phyloP scores from a whole-genome alignment of 495 filamentous ascomycete species.

The Astrothelium subdiscretum region DNA sequence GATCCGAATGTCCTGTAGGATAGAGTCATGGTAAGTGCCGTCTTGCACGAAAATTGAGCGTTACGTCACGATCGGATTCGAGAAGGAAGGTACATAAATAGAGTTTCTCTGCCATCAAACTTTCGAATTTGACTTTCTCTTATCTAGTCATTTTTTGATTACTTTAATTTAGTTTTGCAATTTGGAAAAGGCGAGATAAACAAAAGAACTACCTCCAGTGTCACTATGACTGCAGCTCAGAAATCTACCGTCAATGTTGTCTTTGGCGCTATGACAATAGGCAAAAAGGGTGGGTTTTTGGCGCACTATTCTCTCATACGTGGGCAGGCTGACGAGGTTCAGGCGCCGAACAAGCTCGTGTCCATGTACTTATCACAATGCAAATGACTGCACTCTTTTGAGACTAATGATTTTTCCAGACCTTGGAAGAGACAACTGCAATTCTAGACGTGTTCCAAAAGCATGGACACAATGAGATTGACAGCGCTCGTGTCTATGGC shows the following conservation, averaged over 20 bases:
- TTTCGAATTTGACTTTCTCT: too few relatives aligned
- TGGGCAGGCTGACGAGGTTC: neutral
- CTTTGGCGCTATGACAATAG: conserved; percentile 26
- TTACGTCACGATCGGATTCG: too few relatives aligned
- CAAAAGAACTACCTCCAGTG: neutral
- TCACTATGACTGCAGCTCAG: neutral
- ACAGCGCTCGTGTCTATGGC: conserved; percentile 36
- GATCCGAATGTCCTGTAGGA: too few relatives aligned
- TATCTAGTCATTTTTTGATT: too few relatives aligned
- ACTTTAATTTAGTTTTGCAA: too few relatives aligned
- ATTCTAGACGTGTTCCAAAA: conserved; percentile 23
- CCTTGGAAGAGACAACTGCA: conserved; percentile 15
- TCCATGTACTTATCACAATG: conserved; percentile 3
- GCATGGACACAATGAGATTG: conserved; percentile 25
- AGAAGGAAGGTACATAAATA: too few relatives aligned
- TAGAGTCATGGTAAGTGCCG: too few relatives aligned
- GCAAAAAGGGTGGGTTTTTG: conserved; percentile 5
- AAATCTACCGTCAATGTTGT: conserved; percentile 23
- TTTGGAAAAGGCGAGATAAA: too few relatives aligned
- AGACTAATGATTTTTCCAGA: neutral
- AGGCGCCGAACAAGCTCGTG: conserved; percentile 20
- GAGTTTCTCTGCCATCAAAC: too few relatives aligned
- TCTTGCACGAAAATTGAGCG: too few relatives aligned
- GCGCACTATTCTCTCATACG: neutral
- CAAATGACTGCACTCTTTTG: neutral